Evolutionary conservation across 1,284 basidiomycete species (phyloP).

Genomic region (Athelia sp.): DNA sequence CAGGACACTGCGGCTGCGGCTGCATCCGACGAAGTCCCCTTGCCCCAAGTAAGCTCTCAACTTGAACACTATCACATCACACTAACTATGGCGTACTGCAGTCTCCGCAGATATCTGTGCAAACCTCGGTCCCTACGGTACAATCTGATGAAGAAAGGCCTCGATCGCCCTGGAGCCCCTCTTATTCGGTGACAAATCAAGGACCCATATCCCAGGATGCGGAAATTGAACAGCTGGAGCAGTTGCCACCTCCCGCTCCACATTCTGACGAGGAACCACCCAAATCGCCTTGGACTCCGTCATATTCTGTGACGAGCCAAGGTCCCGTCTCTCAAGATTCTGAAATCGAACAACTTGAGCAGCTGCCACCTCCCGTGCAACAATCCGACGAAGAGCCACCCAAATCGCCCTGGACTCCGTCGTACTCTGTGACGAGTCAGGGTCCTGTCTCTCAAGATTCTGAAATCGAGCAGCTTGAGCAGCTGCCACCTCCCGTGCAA

Average conservation of each 20-base stretch:
- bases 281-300: conserved; percentile 1
- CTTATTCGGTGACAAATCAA: conserved; percentile 30
- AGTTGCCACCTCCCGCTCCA: background rate
- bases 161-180: conserved; percentile 31
- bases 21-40: conserved; percentile 10
- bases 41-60: background rate
- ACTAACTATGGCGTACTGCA: background rate
- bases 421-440: background rate
- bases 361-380: too few relatives aligned
- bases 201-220: conserved; percentile 19
- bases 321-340: too few relatives aligned
- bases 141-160: conserved; percentile 15
- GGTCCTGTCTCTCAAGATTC: background rate
- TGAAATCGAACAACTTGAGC: background rate
- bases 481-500: conserved; percentile 1
- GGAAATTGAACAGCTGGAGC: conserved; percentile 4
- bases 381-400: background rate
- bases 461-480: background rate
- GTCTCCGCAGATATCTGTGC: background rate
- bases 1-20: conserved; percentile 10
- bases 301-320: background rate
- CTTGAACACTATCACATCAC: too few relatives aligned
- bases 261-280: background rate
- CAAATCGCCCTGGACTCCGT: conserved; percentile 1
- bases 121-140: background rate